Evolutionary conservation across 2,329 filamentous ascomycete species (phyloP).

Genomic region (Apiospora phragmitis): DNA sequence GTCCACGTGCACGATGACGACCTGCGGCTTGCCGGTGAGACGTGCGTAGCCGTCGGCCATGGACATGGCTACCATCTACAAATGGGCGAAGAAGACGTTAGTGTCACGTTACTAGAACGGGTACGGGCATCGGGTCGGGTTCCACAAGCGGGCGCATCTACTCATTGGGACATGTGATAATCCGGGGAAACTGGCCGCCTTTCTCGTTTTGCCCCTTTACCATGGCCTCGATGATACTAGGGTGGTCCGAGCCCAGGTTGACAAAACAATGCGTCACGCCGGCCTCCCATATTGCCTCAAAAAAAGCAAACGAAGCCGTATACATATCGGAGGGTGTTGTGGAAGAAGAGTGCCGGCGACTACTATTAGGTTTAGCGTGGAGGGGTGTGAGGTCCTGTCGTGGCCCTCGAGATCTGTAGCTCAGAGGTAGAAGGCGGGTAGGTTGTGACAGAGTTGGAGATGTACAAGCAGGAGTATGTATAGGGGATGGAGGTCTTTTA

Average conservation of each 20-base stretch:
- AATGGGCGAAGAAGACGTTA: background rate
- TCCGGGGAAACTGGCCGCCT: conserved; percentile 64
- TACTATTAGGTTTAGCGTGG: background rate
- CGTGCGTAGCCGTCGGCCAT: conserved; percentile 82
- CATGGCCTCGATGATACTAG: conserved; percentile 78
- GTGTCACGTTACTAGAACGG: background rate
- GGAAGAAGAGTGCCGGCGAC: conserved; percentile 10
- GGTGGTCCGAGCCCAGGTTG: conserved; percentile 72
- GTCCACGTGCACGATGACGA: conserved; percentile 78
- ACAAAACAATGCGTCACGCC: conserved; percentile 49
- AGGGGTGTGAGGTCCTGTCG: background rate
- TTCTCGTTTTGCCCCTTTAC: conserved; percentile 72
- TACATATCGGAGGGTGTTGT: conserved; percentile 40
- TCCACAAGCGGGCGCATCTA: conserved; percentile 33
- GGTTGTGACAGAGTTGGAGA: background rate
- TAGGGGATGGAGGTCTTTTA: background rate
- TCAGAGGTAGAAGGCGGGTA: background rate
- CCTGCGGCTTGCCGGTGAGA: conserved; percentile 70
- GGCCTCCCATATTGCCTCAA: conserved; percentile 43
- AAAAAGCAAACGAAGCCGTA: conserved; percentile 71
- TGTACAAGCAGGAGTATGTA: background rate
- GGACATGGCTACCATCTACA: conserved; percentile 78
- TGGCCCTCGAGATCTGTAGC: background rate
- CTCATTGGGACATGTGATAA: conserved; percentile 82
- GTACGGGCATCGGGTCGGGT: background rate